Evolutionary conservation across 2,329 filamentous ascomycete genomes (phyloP).

Genomic region (Rachicladosporium sp.): DNA sequence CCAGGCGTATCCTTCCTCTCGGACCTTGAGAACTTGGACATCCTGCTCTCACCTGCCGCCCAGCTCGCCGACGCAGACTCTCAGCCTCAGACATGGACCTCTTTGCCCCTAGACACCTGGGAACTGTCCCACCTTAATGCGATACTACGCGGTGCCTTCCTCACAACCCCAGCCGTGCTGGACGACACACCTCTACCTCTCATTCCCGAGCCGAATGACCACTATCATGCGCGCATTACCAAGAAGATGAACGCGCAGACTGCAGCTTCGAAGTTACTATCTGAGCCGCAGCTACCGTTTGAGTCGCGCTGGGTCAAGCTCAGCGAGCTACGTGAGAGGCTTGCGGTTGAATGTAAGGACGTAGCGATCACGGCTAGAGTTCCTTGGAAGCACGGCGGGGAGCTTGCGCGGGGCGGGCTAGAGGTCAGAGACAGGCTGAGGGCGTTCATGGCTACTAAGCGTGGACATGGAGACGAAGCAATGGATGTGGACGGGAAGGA

Average conservation of each 20-base stretch:
- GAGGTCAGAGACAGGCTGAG: too few relatives aligned
- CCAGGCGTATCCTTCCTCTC: slow-evolving; percentile 20
- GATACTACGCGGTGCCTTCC: slow-evolving; percentile 6
- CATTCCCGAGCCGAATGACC: slow-evolving; percentile 1
- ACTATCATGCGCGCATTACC: slow-evolving; percentile 4
- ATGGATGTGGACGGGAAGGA: too few relatives aligned
- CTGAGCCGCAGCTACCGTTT: slow-evolving; percentile 5
- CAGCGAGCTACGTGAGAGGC: slow-evolving; percentile 8
- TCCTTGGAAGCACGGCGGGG: too few relatives aligned
- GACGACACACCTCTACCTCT: slow-evolving; percentile 1
- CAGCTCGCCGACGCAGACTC: slow-evolving; percentile 11
- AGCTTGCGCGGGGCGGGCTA: too few relatives aligned
- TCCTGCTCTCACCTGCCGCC: slow-evolving; percentile 12
- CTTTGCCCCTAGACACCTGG: slow-evolving; percentile 8
- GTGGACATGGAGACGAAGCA: too few relatives aligned
- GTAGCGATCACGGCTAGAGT: too few relatives aligned
- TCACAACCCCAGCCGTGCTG: not conserved
- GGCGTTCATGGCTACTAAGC: too few relatives aligned
- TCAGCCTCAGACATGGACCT: slow-evolving; percentile 12
- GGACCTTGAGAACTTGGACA: slow-evolving; percentile 13
- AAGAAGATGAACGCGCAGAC: slow-evolving; percentile 6
- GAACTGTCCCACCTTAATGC: slow-evolving; percentile 7
- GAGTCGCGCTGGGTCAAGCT: slow-evolving; percentile 9
- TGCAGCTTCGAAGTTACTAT: slow-evolving; percentile 4
- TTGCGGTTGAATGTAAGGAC: not conserved